phyloP scores from a whole-genome alignment of 108 stramenopile species.

The Fragilaria radians region DNA sequence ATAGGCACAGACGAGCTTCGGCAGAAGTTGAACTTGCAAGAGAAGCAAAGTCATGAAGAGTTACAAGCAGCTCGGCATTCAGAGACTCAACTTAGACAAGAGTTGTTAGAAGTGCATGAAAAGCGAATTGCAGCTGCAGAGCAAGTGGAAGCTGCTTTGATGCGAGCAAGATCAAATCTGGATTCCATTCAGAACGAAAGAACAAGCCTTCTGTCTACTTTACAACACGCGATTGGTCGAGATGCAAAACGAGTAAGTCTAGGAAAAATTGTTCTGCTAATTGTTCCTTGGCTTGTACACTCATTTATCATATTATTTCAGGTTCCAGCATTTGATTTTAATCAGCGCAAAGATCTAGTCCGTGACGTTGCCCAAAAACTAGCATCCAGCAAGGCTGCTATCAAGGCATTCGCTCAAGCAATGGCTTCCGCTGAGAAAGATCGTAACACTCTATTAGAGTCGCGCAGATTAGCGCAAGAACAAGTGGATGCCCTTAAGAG shows the following conservation, averaged over 20 bases:
- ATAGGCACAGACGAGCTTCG: not conserved
- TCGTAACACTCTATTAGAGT: not conserved
- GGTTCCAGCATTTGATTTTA: not conserved
- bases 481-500: not conserved
- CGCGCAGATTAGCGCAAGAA: not conserved
- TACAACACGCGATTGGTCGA: not conserved
- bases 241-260: not conserved
- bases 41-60: not conserved
- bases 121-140: not conserved
- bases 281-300: not conserved
- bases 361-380: not conserved
- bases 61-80: not conserved
- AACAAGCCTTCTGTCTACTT: not conserved
- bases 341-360: not conserved
- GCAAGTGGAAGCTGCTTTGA: not conserved
- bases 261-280: not conserved
- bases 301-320: not conserved
- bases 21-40: not conserved
- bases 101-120: not conserved
- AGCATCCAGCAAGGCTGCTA: not conserved
- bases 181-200: not conserved
- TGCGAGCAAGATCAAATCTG: not conserved
- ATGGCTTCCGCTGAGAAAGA: not conserved
- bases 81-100: not conserved
- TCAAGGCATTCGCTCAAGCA: not conserved